Base-by-base conservation (phyloP, 1,284 basidiomycete genomes). In the Naganishia sp. region DNA sequence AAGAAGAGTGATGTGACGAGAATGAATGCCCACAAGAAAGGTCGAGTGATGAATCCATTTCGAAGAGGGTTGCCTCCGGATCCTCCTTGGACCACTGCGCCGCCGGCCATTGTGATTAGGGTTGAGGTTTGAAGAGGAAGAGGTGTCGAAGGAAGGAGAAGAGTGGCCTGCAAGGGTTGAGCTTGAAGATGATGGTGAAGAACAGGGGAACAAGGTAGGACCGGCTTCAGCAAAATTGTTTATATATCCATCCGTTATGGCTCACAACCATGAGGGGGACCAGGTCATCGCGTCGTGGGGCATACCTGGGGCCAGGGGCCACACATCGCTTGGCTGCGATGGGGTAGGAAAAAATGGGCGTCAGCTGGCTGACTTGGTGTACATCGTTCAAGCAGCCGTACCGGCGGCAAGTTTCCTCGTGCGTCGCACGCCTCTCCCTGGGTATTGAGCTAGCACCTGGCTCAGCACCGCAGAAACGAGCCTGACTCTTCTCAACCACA, bases 1-100 rank as follows among this genome's bases (percentile, higher is more conserved):
- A 91, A 90, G 83, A 91, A 91, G 55, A 90, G 81, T 16, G 87
- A 86, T 18, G 89, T 90, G 70, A 90, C 87, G 68, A 90, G 84
- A 56, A 82, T 81, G 77, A 89, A 90, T 15, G 88, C 83, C 73
- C 74, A 75, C 53, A 78, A 67, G 68, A 74, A 76, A 18, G 71
- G 70, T 64, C 75, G 66, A 48, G 66, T 70, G 67, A 78, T 73
- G 70, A 77, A 75, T 53, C 74, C 74, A 43, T 65, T 65, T 61
- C 70, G 66, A 63, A 78, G 70, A n/a, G 75, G 74, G 70, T 75
- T 75, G 60, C 73, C 74, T 25, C 71, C 69, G 45, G 65, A 63
- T 31, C 71, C 71, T 46, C 73, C 72, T 48, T 72, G 50, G 42
- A 73, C 71, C 16, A 74, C 73, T 69, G 75, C 75, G 54, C 76